phyloP scores from a whole-genome alignment of 1,139 yeast species.

The Pichia sp. region DNA sequence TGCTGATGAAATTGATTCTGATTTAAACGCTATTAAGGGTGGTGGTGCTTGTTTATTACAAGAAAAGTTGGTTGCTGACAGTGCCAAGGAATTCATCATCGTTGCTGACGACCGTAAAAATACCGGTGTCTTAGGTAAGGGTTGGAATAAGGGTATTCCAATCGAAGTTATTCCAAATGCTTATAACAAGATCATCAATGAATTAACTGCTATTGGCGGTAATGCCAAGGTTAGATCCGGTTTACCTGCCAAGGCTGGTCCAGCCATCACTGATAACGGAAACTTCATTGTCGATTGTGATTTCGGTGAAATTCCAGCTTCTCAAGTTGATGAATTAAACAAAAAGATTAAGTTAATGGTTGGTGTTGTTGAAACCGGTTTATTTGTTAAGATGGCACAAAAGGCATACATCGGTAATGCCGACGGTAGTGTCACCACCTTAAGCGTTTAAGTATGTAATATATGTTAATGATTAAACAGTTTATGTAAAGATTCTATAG shows the following conservation, averaged over 20 bases:
- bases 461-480: too few relatives aligned
- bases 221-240: constrained; percentile 77
- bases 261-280: constrained; percentile 96
- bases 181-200: constrained; percentile 69
- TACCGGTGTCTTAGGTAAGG: constrained; percentile 67
- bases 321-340: constrained; percentile 55
- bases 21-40: constrained; percentile 88
- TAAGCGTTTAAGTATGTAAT: constrained; percentile 9
- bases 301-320: constrained; percentile 74
- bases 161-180: constrained; percentile 94
- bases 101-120: constrained; percentile 93
- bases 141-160: constrained; percentile 92
- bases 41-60: constrained; percentile 99
- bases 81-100: constrained; percentile 73
- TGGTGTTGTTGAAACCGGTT: constrained; percentile 97
- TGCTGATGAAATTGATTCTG: constrained; percentile 91
- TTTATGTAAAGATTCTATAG: too few relatives aligned
- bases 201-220: constrained; percentile 67
- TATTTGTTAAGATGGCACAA: constrained; percentile 72
- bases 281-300: constrained; percentile 93
- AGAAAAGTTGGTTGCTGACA: constrained; percentile 89
- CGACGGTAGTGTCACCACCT: constrained; percentile 30
- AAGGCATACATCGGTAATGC: constrained; percentile 82
- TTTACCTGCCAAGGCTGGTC: constrained; percentile 93
- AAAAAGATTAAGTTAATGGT: constrained; percentile 66